Evolutionary conservation across 345 rosid species (phyloP).

Genomic region (Erysimum cheiranthoides): DNA sequence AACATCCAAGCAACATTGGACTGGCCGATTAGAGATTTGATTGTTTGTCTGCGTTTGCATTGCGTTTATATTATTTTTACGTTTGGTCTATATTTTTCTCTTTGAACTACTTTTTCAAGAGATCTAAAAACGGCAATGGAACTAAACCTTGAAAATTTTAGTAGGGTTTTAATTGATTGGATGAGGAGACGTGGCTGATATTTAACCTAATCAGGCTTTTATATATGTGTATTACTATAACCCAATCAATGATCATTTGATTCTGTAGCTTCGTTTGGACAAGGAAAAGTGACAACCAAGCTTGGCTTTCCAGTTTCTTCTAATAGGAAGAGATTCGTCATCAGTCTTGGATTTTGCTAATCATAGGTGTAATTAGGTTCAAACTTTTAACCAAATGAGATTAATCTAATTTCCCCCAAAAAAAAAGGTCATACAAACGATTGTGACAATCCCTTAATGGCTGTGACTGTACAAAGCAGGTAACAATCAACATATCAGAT

Average conservation of each 20-base stretch:
- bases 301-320: slow-evolving; percentile 23
- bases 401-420: neutral
- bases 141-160: neutral
- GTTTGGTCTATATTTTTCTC: neutral
- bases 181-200: slow-evolving; percentile 4
- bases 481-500: slow-evolving; percentile 1
- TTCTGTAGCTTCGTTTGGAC: neutral
- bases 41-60: neutral
- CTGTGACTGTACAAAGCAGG: slow-evolving; percentile 11
- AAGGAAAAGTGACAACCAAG: slow-evolving; percentile 15
- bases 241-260: slow-evolving; percentile 18
- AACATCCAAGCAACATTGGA: neutral
- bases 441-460: neutral
- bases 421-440: neutral
- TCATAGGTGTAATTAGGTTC: slow-evolving; percentile 1
- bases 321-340: slow-evolving; percentile 30
- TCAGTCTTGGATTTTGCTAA: slow-evolving; percentile 22
- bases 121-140: neutral
- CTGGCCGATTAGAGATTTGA: neutral
- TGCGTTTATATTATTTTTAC: too few species aligned
- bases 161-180: slow-evolving; percentile 3
- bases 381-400: neutral
- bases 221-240: neutral
- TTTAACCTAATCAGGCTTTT: slow-evolving; percentile 17
- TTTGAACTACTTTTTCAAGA: neutral